Evolutionary conservation across 2,329 filamentous ascomycete species (phyloP).

Genomic region (Massarina eburnea): DNA sequence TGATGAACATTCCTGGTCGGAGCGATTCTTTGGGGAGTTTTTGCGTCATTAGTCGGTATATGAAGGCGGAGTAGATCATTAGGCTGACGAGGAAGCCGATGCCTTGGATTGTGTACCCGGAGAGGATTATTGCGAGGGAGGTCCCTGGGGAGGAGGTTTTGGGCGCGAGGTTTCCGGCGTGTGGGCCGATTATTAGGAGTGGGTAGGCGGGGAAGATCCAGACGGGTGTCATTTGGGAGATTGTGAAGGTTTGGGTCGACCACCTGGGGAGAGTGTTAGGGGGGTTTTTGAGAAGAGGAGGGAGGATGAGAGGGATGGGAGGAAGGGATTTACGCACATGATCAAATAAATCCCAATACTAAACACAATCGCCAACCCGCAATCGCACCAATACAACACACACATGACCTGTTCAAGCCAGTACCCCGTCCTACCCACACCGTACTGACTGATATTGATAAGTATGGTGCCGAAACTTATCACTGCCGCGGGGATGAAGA

Average conservation of each 20-base stretch:
- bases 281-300: not conserved
- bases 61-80: constrained; percentile 82
- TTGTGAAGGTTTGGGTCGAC: constrained; percentile 68
- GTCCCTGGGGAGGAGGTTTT: constrained; percentile 45
- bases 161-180: constrained; percentile 62
- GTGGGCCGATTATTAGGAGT: constrained; percentile 72
- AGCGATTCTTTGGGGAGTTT: constrained; percentile 76
- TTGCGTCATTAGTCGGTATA: constrained; percentile 86
- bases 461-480: constrained; percentile 66
- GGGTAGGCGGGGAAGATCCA: constrained; percentile 90
- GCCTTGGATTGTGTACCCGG: constrained; percentile 63
- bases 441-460: constrained; percentile 76
- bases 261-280: constrained; percentile 47
- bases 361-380: constrained; percentile 65
- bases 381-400: constrained; percentile 74
- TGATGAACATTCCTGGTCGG: constrained; percentile 83
- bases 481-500: constrained; percentile 71
- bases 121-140: constrained; percentile 59
- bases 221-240: constrained; percentile 82
- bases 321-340: constrained; percentile 56
- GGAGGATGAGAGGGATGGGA: constrained; percentile 15
- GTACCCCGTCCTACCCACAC: constrained; percentile 55
- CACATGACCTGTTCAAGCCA: constrained; percentile 62
- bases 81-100: constrained; percentile 66
- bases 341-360: constrained; percentile 74